Evolutionary conservation across 169 alveolate genomes (phyloP), one percentile per base, ranked within the genome.

Genomic region (Theileria annulata): DNA sequence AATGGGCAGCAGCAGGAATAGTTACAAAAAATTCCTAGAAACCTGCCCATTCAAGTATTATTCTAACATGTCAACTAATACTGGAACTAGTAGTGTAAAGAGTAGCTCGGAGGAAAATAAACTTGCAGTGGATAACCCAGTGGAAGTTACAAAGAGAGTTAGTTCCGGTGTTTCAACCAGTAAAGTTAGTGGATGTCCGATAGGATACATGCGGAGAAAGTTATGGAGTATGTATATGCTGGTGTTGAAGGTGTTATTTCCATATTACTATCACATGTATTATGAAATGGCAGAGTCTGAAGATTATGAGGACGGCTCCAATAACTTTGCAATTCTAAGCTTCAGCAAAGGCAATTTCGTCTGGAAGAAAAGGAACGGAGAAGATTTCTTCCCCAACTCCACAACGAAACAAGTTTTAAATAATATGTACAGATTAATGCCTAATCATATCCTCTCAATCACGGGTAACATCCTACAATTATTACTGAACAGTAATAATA

Each of bases 281-380:
- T 56, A 56, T 8, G 66, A 15, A 8, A 3, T 42, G 51, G 17
- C 6, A 8, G 35, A 19, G 35, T 8, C 66, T 19, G 66, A 56
- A 27, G 35, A n/a, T 35, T 27, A 23, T n/a, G 73, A 42, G 15
- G 67, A 70, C 12, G 8, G 69, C 23, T 15, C 25, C 71, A 83
- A 79, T 27, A 80, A 81, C 49, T 81, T 81, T 59, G 85, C 79
- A 48, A 81, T 81, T 19, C 69, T 81, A 27, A 72, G 60, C 3
- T 60, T 25, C 3, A 23, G 23, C 30, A 72, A 48, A 23, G 70
- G 71, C 21, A 19, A 75, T 31, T 81, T 75, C 60, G n/a, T 19
- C 10, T 81, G 88, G 88, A 60, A 78, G 62, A 27, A n/a, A 19
- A 64, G 88, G 9, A 69, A 81, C 58, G 88, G 88, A 0, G 79